These are phyloP conservation scores for Tolypocladium tropicale DNA, from an alignment of 2,329 filamentous ascomycete species.

Conservation along the genomic window DNA sequence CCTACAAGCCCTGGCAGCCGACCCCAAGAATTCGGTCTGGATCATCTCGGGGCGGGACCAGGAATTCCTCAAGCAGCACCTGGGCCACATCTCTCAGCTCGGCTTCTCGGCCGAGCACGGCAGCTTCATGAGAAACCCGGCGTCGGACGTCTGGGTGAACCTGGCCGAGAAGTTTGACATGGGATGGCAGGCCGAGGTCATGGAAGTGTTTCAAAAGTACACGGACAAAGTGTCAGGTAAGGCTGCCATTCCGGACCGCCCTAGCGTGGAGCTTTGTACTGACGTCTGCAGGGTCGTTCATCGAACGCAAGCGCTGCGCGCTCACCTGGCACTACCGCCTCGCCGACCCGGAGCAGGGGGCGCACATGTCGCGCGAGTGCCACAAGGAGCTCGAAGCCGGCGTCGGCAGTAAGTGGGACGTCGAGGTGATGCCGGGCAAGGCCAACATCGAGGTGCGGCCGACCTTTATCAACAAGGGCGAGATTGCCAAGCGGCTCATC, in stretches of 20 bases:
- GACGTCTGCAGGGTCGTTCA: constrained; percentile 59
- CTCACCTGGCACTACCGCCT: constrained; percentile 96
- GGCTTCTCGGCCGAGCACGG: constrained; percentile 97
- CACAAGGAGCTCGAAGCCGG: constrained; percentile 70
- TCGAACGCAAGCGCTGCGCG: constrained; percentile 88
- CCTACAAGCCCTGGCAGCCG: constrained; percentile 67
- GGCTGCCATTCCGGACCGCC: constrained; percentile 11
- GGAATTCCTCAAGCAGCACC: constrained; percentile 78
- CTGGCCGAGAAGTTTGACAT: constrained; percentile 80
- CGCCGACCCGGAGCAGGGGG: constrained; percentile 75
- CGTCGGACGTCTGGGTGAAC: constrained; percentile 73
- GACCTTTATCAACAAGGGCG: constrained; percentile 95
- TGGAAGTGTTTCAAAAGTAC: constrained; percentile 77
- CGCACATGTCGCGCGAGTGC: constrained; percentile 70
- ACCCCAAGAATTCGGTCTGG: constrained; percentile 86
- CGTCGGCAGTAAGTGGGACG: constrained; percentile 71
- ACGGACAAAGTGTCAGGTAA: constrained; percentile 76
- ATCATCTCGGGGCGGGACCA: constrained; percentile 95
- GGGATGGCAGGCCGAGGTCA: constrained; percentile 81
- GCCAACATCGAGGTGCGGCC: constrained; percentile 96
- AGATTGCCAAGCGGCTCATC: constrained; percentile 80
- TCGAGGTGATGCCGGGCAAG: constrained; percentile 95
- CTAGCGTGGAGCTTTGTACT: not conserved
- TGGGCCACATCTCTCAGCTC: constrained; percentile 80
- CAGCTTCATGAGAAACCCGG: constrained; percentile 82